Evolutionary conservation across 1,139 yeast species (phyloP).

Genomic region (Blastobotrys proliferans): DNA sequence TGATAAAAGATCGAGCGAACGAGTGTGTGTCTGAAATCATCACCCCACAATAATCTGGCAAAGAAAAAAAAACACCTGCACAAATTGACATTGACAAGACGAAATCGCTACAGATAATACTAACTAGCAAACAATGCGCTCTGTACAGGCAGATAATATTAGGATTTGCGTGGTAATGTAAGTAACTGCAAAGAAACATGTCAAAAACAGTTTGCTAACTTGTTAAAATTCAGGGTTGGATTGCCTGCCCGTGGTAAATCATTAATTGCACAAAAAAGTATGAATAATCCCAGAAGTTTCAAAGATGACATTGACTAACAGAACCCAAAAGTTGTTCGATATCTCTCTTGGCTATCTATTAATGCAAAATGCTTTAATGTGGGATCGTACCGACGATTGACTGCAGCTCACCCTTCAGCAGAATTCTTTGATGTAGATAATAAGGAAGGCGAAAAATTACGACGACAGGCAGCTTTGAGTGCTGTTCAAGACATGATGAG

Average conservation of each 20-base stretch:
- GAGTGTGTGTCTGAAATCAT: no score
- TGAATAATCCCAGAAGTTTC: neutral
- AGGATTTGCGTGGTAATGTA: conserved; percentile 41
- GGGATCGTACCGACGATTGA: conserved; percentile 72
- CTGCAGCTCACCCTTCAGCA: conserved; percentile 56
- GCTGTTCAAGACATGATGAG: conserved; percentile 82
- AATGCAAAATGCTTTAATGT: conserved; percentile 86
- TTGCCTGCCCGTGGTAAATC: conserved; percentile 75
- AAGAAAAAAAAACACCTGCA: no score
- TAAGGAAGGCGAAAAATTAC: conserved; percentile 54
- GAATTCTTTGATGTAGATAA: conserved; percentile 75
- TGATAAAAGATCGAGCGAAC: no score
- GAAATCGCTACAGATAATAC: no score
- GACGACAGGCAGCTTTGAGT: conserved; percentile 63
- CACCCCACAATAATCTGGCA: no score
- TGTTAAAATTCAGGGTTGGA: conserved; percentile 43
- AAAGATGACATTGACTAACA: neutral
- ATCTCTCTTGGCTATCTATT: conserved; percentile 86
- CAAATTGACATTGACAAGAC: no score
- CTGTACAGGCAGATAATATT: conserved; percentile 25
- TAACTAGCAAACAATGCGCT: conserved; percentile 2
- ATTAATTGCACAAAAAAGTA: conserved; percentile 68
- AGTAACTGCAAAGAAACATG: conserved; percentile 10
- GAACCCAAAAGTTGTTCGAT: conserved; percentile 58
- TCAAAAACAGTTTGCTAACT: conserved; percentile 1